A percentile compares a stretch with the other conserved stretches of the same genome.
Conservation (phyloP, 1,284 basidiomycete genomes). For the Trametes polyzona region DNA sequence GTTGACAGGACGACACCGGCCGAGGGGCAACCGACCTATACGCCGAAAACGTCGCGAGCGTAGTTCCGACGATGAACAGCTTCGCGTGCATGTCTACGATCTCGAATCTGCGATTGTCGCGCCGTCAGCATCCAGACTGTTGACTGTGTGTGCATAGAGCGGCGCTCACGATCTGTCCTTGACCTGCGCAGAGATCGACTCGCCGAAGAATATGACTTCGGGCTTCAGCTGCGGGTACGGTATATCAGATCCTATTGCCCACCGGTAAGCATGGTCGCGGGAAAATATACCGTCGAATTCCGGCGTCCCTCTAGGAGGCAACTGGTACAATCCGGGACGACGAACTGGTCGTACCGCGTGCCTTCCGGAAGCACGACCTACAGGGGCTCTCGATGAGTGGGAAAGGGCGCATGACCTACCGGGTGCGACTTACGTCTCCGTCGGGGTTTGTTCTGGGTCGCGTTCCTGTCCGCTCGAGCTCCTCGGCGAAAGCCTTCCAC, state of each 20-base stretch:
- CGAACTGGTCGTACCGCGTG: conserved; percentile 74
- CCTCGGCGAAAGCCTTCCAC: conserved; percentile 75
- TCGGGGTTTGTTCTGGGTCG: conserved; percentile 87
- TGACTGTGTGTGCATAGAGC: neutral
- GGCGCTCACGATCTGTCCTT: conserved; percentile 72
- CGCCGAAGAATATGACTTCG: conserved; percentile 88
- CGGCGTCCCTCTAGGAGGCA: conserved; percentile 60
- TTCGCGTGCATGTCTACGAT: conserved; percentile 66
- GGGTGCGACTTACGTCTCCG: conserved; percentile 70
- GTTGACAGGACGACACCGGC: neutral
- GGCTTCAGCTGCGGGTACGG: conserved; percentile 75
- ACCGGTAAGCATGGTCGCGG: neutral
- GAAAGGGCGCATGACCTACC: neutral
- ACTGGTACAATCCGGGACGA: conserved; percentile 75
- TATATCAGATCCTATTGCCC: neutral
- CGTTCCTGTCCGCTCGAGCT: conserved; percentile 65
- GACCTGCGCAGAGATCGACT: conserved; percentile 69
- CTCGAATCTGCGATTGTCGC: conserved; percentile 48
- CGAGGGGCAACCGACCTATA: conserved; percentile 59
- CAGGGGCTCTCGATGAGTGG: neutral
- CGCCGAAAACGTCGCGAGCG: conserved; percentile 90
- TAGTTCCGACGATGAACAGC: conserved; percentile 84
- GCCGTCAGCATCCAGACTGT: no score
- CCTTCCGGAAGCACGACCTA: conserved; percentile 80
- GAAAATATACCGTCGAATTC: conserved; percentile 54